Conservation (phyloP, 2,329 filamentous ascomycete species). For the Calonectria hongkongensis region DNA sequence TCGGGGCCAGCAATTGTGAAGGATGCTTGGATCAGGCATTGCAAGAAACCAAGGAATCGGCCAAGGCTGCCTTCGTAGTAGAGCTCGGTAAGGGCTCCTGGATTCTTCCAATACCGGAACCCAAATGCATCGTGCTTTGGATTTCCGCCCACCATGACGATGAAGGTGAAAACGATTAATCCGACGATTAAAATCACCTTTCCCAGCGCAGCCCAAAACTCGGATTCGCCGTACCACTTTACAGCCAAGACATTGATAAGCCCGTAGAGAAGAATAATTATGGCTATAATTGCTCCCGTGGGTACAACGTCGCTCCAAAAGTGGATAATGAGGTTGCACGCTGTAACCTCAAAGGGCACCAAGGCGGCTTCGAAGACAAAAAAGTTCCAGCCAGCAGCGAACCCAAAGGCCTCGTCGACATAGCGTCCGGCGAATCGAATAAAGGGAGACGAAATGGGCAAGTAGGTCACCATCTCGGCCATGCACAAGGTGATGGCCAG, state of each 20-base stretch:
- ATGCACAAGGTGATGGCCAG: slow-evolving; percentile 77
- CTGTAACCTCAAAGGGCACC: slow-evolving; percentile 81
- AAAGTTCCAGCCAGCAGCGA: slow-evolving; percentile 84
- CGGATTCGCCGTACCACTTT: slow-evolving; percentile 84
- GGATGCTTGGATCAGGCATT: slow-evolving; percentile 82
- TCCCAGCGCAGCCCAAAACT: slow-evolving; percentile 84
- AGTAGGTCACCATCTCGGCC: slow-evolving; percentile 85
- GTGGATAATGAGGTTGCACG: slow-evolving; percentile 77
- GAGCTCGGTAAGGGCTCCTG: slow-evolving; percentile 81
- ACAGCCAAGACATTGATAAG: slow-evolving; percentile 83
- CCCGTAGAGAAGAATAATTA: slow-evolving; percentile 67
- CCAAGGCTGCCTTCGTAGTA: slow-evolving; percentile 80
- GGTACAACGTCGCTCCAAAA: slow-evolving; percentile 79
- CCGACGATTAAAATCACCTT: slow-evolving; percentile 84
- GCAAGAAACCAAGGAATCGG: slow-evolving; percentile 84
- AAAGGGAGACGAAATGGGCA: slow-evolving; percentile 86
- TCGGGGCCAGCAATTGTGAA: slow-evolving; percentile 82
- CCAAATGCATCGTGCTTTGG: slow-evolving; percentile 83
- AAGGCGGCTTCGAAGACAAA: slow-evolving; percentile 81
- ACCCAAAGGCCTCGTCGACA: slow-evolving; percentile 84
- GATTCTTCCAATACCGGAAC: slow-evolving; percentile 80
- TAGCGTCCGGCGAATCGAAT: slow-evolving; percentile 85
- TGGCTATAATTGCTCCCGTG: slow-evolving; percentile 76
- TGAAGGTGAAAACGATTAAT: slow-evolving; percentile 85
- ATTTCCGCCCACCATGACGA: slow-evolving; percentile 89